A percentile compares a stretch with the other conserved stretches of the same genome.
Conservation (phyloP, 495 filamentous ascomycete genomes). For the Aspergillus funiculosus region DNA sequence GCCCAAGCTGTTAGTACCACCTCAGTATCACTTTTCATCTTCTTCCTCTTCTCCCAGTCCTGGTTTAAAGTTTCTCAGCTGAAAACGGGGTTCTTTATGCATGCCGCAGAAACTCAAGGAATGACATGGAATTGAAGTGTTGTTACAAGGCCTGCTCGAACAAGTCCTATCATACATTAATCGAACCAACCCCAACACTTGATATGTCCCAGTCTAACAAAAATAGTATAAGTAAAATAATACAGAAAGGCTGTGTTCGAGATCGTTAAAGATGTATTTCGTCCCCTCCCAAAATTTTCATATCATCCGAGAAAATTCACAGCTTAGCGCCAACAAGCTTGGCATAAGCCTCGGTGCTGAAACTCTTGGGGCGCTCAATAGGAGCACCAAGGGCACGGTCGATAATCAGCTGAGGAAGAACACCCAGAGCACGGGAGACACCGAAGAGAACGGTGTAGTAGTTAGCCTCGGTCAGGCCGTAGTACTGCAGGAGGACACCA, state of each 20-base stretch:
- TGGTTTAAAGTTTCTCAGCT: not conserved
- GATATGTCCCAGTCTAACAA: slow-evolving; percentile 32
- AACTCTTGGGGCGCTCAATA: slow-evolving; percentile 80
- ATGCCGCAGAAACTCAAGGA: not conserved
- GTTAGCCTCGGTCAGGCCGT: slow-evolving; percentile 95
- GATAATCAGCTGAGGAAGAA: slow-evolving; percentile 97
- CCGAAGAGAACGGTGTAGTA: slow-evolving; percentile 99
- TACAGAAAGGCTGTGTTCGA: slow-evolving; percentile 21
- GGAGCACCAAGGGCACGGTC: slow-evolving; percentile 86
- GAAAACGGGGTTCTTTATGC: too few relatives aligned
- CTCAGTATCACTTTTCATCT: too few relatives aligned
- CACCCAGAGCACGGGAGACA: slow-evolving; percentile 95
- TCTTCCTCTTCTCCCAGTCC: too few relatives aligned
- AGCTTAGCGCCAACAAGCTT: slow-evolving; percentile 88
- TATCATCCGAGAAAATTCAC: slow-evolving; percentile 46
- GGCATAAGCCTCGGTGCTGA: slow-evolving; percentile 93
- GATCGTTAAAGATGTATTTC: slow-evolving; percentile 14
- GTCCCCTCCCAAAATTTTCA: slow-evolving; percentile 10
- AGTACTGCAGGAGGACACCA: slow-evolving; percentile 98
- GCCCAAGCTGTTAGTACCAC: too few relatives aligned
- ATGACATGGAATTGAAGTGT: slow-evolving; percentile 31
- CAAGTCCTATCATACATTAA: slow-evolving; percentile 47
- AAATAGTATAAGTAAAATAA: slow-evolving; percentile 23
- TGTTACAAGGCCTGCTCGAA: slow-evolving; percentile 47
- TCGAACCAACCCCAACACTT: slow-evolving; percentile 34